Evolutionary conservation across 2,329 filamentous ascomycete genomes (phyloP), one percentile per base, ranked within the genome.

Genomic region (Diaporthe sp.): DNA sequence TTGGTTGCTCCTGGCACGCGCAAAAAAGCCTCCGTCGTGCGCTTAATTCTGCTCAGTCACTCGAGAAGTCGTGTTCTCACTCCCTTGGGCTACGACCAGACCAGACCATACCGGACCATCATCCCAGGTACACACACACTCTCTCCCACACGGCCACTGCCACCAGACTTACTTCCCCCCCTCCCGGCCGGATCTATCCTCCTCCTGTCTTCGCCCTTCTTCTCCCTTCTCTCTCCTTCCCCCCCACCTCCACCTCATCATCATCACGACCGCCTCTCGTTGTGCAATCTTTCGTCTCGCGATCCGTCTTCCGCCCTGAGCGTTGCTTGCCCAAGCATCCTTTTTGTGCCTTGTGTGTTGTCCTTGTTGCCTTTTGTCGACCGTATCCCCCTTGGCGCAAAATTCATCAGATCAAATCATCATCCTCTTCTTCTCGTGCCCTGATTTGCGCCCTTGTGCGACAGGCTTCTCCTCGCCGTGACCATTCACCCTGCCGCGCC

Each of bases 291-390:
- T 51, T 60, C 74, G 63, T 74, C 74, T 73, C 73, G 71, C 70
- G 72, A 67, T 65, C 47, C 39, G 70, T 71, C 71, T 72, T 61
- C 71, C 71, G 74, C 68, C 74, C 63, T 74, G 74, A 74, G 74
- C 74, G 74, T 76, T 76, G 75, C 73, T 76, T 67, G 74, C 49
- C 71, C 49, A 72, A 76, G 75, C 72, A 76, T 76, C 72, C 58
- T 76, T 72, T 76, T 76, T 65, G 70, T 72, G 60, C 37, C 61
- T 74, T 55, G 57, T 72, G 47, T 72, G 47, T 44, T 25, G 51
- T 44, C 39, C 58, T 73, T 70, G 71, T 76, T 39, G 55, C 44
- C 47, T 60, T 58, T 57, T 67, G 58, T 71, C 60, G 49, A 60
- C 57, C 28, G 72, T 73, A 67, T 73, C 49, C 20, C 37, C 42